These are phyloP conservation scores for Apiotrichum gracile DNA, from an alignment of 1,284 basidiomycete species.

Conservation along the genomic window DNA sequence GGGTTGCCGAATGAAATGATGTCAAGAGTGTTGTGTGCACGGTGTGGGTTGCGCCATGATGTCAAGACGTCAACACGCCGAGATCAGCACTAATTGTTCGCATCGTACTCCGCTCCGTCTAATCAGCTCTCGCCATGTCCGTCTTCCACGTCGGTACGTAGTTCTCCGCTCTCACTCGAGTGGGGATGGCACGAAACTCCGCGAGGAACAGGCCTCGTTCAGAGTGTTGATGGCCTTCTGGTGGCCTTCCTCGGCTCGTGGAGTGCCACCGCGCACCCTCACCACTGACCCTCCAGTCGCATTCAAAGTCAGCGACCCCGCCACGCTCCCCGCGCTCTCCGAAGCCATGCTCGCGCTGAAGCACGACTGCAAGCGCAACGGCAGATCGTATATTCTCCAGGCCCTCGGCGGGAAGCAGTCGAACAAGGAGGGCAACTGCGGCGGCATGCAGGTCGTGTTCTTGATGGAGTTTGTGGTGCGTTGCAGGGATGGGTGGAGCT, in stretches of 20 bases:
- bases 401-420: slow-evolving; percentile 35
- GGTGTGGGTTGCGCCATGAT: no score
- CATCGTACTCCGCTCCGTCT: no score
- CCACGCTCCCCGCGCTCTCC: slow-evolving; percentile 16
- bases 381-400: slow-evolving; percentile 27
- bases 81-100: no score
- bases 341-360: slow-evolving; percentile 26
- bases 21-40: no score
- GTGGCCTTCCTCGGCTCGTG: no score
- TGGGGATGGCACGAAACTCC: slow-evolving; percentile 30
- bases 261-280: no score
- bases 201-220: no score
- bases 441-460: slow-evolving; percentile 37
- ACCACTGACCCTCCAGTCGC: no score
- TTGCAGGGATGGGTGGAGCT: neutral
- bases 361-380: slow-evolving; percentile 22
- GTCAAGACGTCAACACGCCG: no score
- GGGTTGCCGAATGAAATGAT: no score
- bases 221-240: no score
- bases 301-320: slow-evolving; percentile 26
- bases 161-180: neutral
- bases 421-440: slow-evolving; percentile 28
- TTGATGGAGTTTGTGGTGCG: slow-evolving; percentile 37
- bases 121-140: slow-evolving; percentile 2
- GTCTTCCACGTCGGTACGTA: slow-evolving; percentile 16